These are phyloP conservation scores for Saposhnikovia divaricata DNA, from an alignment of 129 eudicot species.

Conservation along the genomic window DNA sequence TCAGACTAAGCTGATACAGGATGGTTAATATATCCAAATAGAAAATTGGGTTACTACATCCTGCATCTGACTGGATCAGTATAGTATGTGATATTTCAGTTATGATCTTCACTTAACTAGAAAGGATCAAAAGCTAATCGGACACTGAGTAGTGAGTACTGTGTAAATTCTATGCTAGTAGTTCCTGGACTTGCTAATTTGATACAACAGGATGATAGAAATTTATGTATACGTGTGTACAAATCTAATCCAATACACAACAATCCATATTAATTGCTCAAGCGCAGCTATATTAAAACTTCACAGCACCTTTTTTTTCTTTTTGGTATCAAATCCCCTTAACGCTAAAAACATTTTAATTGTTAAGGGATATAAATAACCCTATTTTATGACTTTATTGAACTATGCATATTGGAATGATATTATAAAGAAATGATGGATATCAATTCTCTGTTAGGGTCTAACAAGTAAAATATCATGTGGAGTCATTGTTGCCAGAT, in stretches of 20 bases:
- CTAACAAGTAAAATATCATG: not conserved
- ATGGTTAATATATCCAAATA: not conserved
- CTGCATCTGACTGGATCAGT: not conserved
- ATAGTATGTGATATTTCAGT: not conserved
- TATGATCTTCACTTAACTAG: not conserved
- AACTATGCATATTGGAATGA: not conserved
- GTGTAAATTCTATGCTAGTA: not conserved
- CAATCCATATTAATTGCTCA: not conserved
- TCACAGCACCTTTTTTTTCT: not conserved
- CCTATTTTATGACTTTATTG: not conserved
- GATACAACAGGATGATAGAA: not conserved
- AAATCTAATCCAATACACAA: not conserved
- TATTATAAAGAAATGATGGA: not conserved
- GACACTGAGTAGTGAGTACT: not conserved
- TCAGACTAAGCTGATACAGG: not conserved
- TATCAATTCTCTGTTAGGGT: not conserved
- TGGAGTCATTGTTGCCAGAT: not conserved
- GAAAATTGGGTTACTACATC: not conserved
- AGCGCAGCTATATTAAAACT: not conserved
- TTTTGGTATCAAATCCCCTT: not conserved
- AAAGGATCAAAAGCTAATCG: not conserved
- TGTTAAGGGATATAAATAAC: not conserved
- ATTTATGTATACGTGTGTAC: not conserved
- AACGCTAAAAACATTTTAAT: not conserved
- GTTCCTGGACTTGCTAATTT: not conserved